Evolutionary conservation across 148 eudicot genomes (phyloP), one percentile per base, ranked within the genome.

Genomic region (Chenopodium album): DNA sequence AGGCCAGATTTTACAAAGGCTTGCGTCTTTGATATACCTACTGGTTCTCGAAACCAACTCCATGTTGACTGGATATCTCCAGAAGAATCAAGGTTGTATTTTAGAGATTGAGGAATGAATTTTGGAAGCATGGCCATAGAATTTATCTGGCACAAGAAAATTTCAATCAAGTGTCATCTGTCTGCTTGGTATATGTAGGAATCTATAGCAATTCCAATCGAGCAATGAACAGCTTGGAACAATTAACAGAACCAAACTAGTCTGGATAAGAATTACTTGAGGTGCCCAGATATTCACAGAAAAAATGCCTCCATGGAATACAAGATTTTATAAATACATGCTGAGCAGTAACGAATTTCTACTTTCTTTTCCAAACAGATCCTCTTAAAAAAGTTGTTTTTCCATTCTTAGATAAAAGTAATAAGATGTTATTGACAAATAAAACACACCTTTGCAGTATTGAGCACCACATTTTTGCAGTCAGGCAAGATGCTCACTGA

Each of bases 401-500:
- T 9, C 48, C 65, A 65, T 64, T 65, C 9, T 20, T 19, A 60
- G 10, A 48, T 17, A 29, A 63, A 63, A 32, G 47, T 50, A 74
- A 56, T 26, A 50, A 50, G 50, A 17, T 41, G 28, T 56, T 64
- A 2, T 26, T 44, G 67, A 78, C 52, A 47, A n/a, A 69, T 56
- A 47, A 84, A 65, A 68, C 90, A 41, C 82, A 96, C 99, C 98
- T 92, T 91, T 82, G 99, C 99, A 79, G 98, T 90, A 78, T 96
- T 94, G 47, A 92, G 88, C 66, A 80, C 98, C 28, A 94, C 99
- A 84, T 85, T 92, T 88, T 94, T 94, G 92, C 99, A 96, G 90
- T 96, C 99, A 64, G 98, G 99, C 84, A 96, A 91, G 87, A 96
- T 94, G 95, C 97, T 96, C 78, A 96, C 99, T 69, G 99, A 96